Percentiles rank a stretch among this genome's conserved stretches.
Evolutionary conservation across 257 asterid genomes (phyloP).

Genomic region (Salvia rosmarinus): DNA sequence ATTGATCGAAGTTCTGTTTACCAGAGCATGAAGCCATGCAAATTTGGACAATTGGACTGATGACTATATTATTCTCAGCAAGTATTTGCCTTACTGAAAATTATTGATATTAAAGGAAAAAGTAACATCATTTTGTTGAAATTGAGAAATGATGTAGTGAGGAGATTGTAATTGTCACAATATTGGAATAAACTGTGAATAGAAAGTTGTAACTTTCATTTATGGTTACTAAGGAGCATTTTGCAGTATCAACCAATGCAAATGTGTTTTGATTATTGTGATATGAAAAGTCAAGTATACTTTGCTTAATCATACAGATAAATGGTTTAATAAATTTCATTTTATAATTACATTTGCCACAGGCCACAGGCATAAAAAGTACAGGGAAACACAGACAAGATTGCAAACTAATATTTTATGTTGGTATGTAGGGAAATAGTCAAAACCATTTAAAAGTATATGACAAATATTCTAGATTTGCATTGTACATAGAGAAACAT

Average conservation of each 20-base stretch:
- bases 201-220: neutral
- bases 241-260: neutral
- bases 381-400: neutral
- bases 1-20: neutral
- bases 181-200: neutral
- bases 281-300: neutral
- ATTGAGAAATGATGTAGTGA: neutral
- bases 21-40: no score
- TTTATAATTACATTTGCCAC: neutral
- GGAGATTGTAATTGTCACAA: slow-evolving; percentile 14
- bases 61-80: neutral
- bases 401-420: neutral
- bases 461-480: neutral
- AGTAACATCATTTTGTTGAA: neutral
- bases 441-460: neutral
- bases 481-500: neutral
- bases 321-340: neutral
- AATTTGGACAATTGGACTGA: neutral
- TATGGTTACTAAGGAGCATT: slow-evolving; percentile 8
- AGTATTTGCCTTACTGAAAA: neutral
- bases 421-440: neutral
- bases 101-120: neutral
- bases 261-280: neutral
- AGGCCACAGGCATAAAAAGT: slow-evolving; percentile 4
- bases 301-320: neutral